These are phyloP conservation scores for Flaveria sonorensis DNA, from an alignment of 129 eudicot species.

Conservation along the genomic window DNA sequence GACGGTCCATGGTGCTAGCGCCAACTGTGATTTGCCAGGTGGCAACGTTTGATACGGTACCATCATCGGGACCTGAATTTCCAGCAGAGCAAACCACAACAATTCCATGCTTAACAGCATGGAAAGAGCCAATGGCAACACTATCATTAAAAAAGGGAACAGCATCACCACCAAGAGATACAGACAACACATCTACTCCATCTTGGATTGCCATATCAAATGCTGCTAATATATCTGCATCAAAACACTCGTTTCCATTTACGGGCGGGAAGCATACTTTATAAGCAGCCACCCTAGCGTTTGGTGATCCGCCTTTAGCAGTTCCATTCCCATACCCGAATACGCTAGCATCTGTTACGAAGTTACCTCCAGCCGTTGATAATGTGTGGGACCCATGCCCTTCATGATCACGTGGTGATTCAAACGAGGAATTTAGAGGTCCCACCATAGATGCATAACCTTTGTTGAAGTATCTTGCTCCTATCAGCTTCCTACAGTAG, in stretches of 20 bases:
- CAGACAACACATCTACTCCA: constrained; percentile 86
- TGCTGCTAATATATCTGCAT: constrained; percentile 89
- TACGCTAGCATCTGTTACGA: constrained; percentile 66
- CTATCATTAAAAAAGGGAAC: constrained; percentile 58
- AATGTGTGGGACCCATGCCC: constrained; percentile 97
- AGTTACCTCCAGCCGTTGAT: constrained; percentile 94
- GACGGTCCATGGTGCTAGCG: constrained; percentile 90
- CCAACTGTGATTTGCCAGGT: constrained; percentile 93
- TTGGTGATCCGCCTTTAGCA: constrained; percentile 95
- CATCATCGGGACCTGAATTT: constrained; percentile 71
- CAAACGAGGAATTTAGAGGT: constrained; percentile 46
- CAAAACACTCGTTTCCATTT: constrained; percentile 68
- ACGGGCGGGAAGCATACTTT: constrained; percentile 83
- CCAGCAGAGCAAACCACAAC: constrained; percentile 89
- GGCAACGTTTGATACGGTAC: constrained; percentile 69
- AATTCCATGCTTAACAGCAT: constrained; percentile 80
- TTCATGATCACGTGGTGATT: constrained; percentile 70
- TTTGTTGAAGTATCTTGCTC: constrained; percentile 90
- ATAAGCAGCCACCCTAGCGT: constrained; percentile 83
- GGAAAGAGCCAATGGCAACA: constrained; percentile 81
- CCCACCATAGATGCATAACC: constrained; percentile 70
- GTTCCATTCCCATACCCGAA: constrained; percentile 79
- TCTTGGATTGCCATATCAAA: constrained; percentile 87
- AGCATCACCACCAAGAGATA: constrained; percentile 85
- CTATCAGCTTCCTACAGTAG: constrained; percentile 71